phyloP scores from a whole-genome alignment of 306 rosid genomes.

The Sicyos baderoa region DNA sequence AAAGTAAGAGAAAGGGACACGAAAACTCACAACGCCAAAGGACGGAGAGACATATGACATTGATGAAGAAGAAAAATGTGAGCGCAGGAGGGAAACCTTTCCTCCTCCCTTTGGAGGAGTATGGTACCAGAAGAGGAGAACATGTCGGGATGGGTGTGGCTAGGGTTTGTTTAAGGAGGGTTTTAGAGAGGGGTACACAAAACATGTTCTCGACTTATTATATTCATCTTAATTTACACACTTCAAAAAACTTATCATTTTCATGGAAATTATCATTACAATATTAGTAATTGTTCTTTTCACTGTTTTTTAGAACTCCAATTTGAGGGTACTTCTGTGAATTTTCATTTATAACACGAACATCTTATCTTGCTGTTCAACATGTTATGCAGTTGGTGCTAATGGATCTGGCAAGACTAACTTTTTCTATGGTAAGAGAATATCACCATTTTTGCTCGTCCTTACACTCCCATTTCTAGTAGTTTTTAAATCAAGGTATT shows the following conservation, averaged over 20 bases:
- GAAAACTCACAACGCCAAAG: too few species aligned
- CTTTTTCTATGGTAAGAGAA: constrained; percentile 78
- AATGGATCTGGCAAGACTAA: constrained; percentile 98
- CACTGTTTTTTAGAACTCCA: neutral
- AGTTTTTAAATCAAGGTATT: constrained; percentile 16
- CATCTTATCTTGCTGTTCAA: neutral
- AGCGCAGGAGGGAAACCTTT: too few species aligned
- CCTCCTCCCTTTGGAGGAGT: too few species aligned
- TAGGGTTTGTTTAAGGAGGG: too few species aligned
- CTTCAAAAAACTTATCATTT: neutral
- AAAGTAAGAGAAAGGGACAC: too few species aligned
- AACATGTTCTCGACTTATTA: neutral
- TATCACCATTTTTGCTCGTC: constrained; percentile 5
- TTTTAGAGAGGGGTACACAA: too few species aligned
- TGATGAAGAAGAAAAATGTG: too few species aligned
- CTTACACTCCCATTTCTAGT: constrained; percentile 14
- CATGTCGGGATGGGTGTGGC: too few species aligned
- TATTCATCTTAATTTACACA: neutral
- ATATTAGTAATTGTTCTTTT: neutral
- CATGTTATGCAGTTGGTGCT: constrained; percentile 70
- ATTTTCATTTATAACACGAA: neutral
- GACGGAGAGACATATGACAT: too few species aligned
- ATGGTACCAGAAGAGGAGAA: too few species aligned
- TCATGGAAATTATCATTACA: neutral
- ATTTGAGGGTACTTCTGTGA: neutral